Percentiles rank a stretch among this genome's conserved stretches.
Evolutionary conservation across 495 filamentous ascomycete species (phyloP).

Genomic region (Collariella sp.): DNA sequence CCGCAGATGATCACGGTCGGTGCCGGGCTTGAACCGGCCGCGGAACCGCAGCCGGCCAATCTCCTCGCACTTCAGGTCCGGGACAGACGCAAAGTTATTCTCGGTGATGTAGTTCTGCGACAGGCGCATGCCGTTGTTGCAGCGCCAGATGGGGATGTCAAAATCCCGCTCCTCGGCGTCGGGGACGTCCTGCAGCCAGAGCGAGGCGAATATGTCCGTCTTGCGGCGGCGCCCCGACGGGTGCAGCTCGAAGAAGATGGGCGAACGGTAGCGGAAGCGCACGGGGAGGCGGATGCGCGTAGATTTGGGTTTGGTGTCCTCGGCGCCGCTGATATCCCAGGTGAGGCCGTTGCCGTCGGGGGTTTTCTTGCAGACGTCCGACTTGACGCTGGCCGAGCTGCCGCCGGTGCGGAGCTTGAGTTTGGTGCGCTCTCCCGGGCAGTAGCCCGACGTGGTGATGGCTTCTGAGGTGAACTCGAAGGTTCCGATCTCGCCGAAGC

Average conservation of each 20-base stretch:
- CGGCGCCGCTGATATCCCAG: slow-evolving; percentile 57
- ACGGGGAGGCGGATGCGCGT: slow-evolving; percentile 57
- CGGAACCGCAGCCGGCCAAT: slow-evolving; percentile 74
- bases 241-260: slow-evolving; percentile 82
- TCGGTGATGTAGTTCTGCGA: slow-evolving; percentile 88
- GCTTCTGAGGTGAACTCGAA: slow-evolving; percentile 72
- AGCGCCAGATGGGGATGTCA: slow-evolving; percentile 81
- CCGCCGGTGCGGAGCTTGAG: slow-evolving; percentile 79
- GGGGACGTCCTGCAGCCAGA: slow-evolving; percentile 79
- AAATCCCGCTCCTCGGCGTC: slow-evolving; percentile 69
- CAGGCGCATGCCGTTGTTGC: slow-evolving; percentile 59
- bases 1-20: slow-evolving; percentile 72
- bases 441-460: slow-evolving; percentile 51
- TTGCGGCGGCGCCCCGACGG: slow-evolving; percentile 52
- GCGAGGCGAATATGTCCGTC: slow-evolving; percentile 61
- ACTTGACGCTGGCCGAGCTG: slow-evolving; percentile 59
- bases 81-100: slow-evolving; percentile 52
- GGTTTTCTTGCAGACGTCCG: slow-evolving; percentile 46
- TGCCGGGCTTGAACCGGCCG: slow-evolving; percentile 78
- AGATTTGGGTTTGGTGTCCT: slow-evolving; percentile 43
- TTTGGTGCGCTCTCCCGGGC: slow-evolving; percentile 58
- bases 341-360: slow-evolving; percentile 52
- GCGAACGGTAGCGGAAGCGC: slow-evolving; percentile 78
- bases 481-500: slow-evolving; percentile 82
- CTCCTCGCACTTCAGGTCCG: slow-evolving; percentile 60